phyloP scores from a whole-genome alignment of 176 grass and related monocot species.

The Paspalum vaginatum region DNA sequence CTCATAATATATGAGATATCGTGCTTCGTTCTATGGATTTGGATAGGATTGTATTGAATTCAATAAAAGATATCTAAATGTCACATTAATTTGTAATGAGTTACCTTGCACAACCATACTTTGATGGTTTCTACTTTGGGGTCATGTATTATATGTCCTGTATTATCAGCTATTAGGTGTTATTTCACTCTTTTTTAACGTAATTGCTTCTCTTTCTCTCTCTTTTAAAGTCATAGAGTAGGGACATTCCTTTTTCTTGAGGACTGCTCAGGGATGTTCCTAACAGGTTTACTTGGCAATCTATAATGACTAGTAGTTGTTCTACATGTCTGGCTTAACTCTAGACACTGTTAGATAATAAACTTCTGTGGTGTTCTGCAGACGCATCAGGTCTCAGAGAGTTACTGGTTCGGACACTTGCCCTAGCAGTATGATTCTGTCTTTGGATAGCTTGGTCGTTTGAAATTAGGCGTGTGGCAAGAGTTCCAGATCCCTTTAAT shows the following conservation, averaged over 20 bases:
- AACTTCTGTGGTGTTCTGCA: not conserved
- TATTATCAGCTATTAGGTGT: not conserved
- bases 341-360: not conserved
- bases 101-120: not conserved
- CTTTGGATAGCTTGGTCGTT: too few relatives aligned
- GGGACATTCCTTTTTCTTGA: not conserved
- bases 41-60: not conserved
- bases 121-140: not conserved
- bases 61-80: not conserved
- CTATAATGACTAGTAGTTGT: not conserved
- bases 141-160: not conserved
- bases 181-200: too few relatives aligned
- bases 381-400: too few relatives aligned
- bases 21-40: not conserved
- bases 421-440: too few relatives aligned
- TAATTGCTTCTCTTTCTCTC: too few relatives aligned
- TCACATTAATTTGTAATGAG: not conserved
- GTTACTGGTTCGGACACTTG: too few relatives aligned
- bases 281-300: not conserved
- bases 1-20: not conserved
- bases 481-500: too few relatives aligned
- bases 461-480: too few relatives aligned
- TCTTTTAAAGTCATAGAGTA: not conserved
- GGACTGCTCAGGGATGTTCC: not conserved
- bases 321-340: not conserved